These are phyloP conservation scores for Tricholoma matsutake DNA, from an alignment of 768 basidiomycete species.

Conservation along the genomic window DNA sequence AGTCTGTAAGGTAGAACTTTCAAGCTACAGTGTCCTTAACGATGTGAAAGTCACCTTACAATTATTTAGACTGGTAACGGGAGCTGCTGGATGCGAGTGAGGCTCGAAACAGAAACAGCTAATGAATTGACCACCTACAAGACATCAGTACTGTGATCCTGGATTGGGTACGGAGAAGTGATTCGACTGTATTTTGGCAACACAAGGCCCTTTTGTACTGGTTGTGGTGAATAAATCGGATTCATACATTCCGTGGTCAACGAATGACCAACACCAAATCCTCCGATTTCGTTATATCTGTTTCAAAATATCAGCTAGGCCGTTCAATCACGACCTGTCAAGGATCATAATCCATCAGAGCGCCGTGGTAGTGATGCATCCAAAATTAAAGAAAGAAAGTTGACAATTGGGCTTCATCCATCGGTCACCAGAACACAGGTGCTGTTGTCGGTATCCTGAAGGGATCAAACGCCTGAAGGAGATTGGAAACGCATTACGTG, in stretches of 20 bases:
- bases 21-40: not conserved
- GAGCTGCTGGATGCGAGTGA: not conserved
- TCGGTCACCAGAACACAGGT: slow-evolving; percentile 5
- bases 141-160: not conserved
- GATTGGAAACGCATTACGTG: slow-evolving; percentile 4
- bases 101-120: not conserved
- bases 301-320: slow-evolving; percentile 11
- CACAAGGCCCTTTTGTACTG: slow-evolving; percentile 17
- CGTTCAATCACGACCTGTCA: slow-evolving; percentile 9
- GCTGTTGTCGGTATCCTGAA: slow-evolving; percentile 6
- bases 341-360: slow-evolving; percentile 5
- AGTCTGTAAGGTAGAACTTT: slow-evolving; percentile 20
- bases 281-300: slow-evolving; percentile 3
- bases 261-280: not conserved
- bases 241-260: slow-evolving; percentile 9
- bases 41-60: not conserved
- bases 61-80: not conserved
- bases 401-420: slow-evolving; percentile 2
- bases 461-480: slow-evolving; percentile 7
- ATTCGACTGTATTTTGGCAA: not conserved
- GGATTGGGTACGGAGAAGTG: not conserved
- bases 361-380: slow-evolving; percentile 8
- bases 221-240: slow-evolving; percentile 3
- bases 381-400: slow-evolving; percentile 6
- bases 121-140: not conserved